These are phyloP conservation scores for Aspergillus sp. DNA, from an alignment of 2,329 filamentous ascomycete species.

Conservation along the genomic window DNA sequence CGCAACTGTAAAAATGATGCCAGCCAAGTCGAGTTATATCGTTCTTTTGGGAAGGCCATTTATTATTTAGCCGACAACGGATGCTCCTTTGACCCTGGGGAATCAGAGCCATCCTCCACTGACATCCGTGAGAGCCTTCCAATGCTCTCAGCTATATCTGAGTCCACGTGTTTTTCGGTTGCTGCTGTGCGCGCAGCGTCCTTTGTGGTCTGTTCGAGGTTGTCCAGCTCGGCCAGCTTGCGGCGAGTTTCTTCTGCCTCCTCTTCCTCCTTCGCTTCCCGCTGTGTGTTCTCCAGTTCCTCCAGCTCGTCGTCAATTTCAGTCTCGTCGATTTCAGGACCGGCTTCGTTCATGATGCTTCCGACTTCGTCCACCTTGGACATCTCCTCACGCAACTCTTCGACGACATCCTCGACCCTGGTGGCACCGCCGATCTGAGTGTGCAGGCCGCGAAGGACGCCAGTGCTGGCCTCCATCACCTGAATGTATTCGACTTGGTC, in stretches of 20 bases:
- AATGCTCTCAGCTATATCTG: conserved; percentile 34
- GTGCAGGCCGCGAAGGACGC: conserved; percentile 69
- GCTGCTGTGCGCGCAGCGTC: conserved; percentile 31
- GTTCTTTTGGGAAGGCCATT: no score
- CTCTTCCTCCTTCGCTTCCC: conserved; percentile 43
- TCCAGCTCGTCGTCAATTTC: conserved; percentile 88
- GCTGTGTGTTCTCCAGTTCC: conserved; percentile 61
- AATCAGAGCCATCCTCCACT: conserved; percentile 28
- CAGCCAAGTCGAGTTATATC: no score
- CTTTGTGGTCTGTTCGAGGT: conserved; percentile 37
- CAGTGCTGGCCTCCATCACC: conserved; percentile 74
- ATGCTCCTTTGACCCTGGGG: conserved; percentile 13
- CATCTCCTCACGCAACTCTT: conserved; percentile 74
- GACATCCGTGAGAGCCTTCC: conserved; percentile 38
- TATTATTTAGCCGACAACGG: not conserved
- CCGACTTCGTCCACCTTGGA: conserved; percentile 76
- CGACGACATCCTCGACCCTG: conserved; percentile 70
- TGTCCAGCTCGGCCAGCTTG: conserved; percentile 46
- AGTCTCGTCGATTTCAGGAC: conserved; percentile 62
- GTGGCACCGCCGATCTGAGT: conserved; percentile 71
- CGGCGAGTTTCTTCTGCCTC: conserved; percentile 46
- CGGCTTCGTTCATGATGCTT: conserved; percentile 66
- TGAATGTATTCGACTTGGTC: conserved; percentile 79
- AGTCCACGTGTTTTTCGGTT: conserved; percentile 22
- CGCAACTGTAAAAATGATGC: not conserved